phyloP scores from a whole-genome alignment of 208 protist genomes.

The Porcisia hertigi region DNA sequence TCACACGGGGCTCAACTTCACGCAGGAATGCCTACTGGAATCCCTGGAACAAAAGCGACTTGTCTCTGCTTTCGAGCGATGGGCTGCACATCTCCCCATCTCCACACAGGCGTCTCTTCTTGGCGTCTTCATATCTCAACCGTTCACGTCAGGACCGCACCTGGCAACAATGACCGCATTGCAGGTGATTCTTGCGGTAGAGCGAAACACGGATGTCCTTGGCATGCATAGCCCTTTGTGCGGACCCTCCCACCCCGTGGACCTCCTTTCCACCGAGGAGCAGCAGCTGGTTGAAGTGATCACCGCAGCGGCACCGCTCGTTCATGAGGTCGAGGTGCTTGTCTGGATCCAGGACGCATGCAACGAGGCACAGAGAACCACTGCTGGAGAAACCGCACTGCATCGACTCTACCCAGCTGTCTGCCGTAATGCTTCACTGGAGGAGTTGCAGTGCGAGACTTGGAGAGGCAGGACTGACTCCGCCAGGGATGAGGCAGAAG shows the following conservation, averaged over 20 bases:
- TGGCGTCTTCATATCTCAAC: conserved; percentile 60
- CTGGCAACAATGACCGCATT: conserved; percentile 18
- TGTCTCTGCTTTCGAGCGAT: conserved; percentile 44
- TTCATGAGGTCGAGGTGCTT: conserved; percentile 47
- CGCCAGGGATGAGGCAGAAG: not conserved
- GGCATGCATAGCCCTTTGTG: conserved; percentile 68
- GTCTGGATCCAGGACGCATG: conserved; percentile 28
- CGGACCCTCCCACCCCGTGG: conserved; percentile 53
- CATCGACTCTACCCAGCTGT: conserved; percentile 23
- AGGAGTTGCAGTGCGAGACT: conserved; percentile 1
- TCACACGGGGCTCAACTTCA: not conserved
- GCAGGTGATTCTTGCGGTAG: conserved; percentile 50
- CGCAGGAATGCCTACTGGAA: conserved; percentile 43
- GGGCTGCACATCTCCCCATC: conserved; percentile 50
- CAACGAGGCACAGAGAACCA: not conserved
- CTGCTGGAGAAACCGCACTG: not conserved
- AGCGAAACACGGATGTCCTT: conserved; percentile 38
- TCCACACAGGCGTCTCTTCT: conserved; percentile 42
- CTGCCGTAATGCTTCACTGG: not conserved
- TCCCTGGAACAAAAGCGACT: conserved; percentile 85
- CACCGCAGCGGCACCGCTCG: conserved; percentile 50
- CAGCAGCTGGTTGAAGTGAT: conserved; percentile 72
- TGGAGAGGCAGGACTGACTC: not conserved
- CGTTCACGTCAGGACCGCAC: not conserved
- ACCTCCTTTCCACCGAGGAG: conserved; percentile 62